phyloP scores from a whole-genome alignment of 441 rosid species.

The Biscutella laevigata region DNA sequence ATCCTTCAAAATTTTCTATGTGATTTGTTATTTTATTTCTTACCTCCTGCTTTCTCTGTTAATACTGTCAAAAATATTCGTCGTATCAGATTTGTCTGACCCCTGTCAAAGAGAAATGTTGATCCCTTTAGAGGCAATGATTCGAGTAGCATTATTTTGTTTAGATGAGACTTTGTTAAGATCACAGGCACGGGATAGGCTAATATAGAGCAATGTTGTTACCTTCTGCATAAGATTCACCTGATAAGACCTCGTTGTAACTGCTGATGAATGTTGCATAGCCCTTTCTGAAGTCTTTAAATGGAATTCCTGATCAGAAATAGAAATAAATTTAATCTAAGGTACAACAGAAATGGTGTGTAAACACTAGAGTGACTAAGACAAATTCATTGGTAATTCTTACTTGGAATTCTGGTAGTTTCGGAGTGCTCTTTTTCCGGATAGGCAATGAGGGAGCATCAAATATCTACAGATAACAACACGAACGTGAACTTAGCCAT shows the following conservation, averaged over 20 bases:
- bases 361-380: not conserved
- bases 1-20: not conserved
- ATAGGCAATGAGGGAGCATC: conserved; percentile 71
- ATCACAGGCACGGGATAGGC: not conserved
- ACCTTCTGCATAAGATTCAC: conserved; percentile 47
- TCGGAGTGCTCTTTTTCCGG: conserved; percentile 62
- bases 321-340: conserved; percentile 7
- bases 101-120: conserved; percentile 34
- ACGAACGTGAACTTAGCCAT: conserved; percentile 3
- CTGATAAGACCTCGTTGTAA: conserved; percentile 38
- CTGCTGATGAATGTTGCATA: conserved; percentile 51
- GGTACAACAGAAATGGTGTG: not conserved
- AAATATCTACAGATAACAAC: conserved; percentile 50
- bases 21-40: not conserved
- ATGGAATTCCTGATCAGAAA: conserved; percentile 61
- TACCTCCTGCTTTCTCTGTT: conserved; percentile 51
- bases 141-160: not conserved
- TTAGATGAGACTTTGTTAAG: not conserved
- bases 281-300: conserved; percentile 82
- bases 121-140: conserved; percentile 4
- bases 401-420: conserved; percentile 73
- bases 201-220: not conserved
- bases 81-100: conserved; percentile 27
- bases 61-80: conserved; percentile 30
- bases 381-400: conserved; percentile 17